A percentile compares a stretch with the other conserved stretches of the same genome.
Conservation (phyloP, 345 rosid genomes). For the Corchorus capsularis region DNA sequence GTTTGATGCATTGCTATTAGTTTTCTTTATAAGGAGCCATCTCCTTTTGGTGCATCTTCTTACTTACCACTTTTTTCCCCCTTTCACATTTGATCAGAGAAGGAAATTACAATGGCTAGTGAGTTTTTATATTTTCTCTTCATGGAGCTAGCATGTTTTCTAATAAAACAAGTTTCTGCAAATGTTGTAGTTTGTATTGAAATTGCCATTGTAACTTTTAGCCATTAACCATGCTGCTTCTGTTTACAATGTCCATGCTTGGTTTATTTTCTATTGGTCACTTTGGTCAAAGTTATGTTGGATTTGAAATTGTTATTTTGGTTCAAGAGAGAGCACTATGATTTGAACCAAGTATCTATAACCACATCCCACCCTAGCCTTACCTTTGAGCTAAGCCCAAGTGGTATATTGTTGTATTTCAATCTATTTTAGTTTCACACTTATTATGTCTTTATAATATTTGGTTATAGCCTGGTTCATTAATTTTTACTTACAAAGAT, state of each 20-base stretch:
- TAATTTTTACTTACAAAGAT: not conserved
- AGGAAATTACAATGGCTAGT: not conserved
- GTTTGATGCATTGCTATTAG: slow-evolving; percentile 16
- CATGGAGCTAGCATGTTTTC: not conserved
- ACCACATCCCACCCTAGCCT: no score
- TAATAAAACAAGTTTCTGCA: not conserved
- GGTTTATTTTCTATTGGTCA: not conserved
- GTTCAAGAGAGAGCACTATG: no score
- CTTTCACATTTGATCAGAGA: not conserved
- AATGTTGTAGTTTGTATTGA: not conserved
- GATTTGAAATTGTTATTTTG: no score
- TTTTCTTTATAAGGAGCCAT: not conserved
- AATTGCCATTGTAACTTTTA: not conserved
- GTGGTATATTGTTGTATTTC: no score
- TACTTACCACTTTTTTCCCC: not conserved
- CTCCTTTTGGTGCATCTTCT: not conserved
- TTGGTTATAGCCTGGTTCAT: slow-evolving; percentile 15
- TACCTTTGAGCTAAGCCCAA: no score
- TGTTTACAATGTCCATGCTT: not conserved
- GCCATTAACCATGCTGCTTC: not conserved
- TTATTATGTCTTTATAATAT: not conserved
- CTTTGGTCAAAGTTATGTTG: not conserved
- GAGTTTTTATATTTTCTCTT: not conserved
- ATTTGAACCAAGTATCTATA: no score
- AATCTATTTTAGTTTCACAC: not conserved